These are phyloP conservation scores for Dioscorea cayenensis DNA, from an alignment of 116 monocot genomes.

Conservation along the genomic window DNA sequence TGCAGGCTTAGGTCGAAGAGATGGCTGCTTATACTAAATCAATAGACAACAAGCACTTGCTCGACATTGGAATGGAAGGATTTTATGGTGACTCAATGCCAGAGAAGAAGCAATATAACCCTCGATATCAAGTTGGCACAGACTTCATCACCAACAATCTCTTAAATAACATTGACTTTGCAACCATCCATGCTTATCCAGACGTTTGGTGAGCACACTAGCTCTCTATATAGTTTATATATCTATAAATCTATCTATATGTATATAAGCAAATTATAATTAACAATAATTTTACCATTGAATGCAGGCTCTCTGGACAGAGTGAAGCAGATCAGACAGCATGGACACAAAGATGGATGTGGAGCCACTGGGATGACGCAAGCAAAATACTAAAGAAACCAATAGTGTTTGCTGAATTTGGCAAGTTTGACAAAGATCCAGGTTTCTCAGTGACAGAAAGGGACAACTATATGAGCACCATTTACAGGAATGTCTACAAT, in stretches of 20 bases:
- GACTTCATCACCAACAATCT: constrained; percentile 49
- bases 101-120: constrained; percentile 54
- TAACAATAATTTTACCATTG: background rate
- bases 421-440: constrained; percentile 38
- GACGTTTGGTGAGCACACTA: constrained; percentile 23
- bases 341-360: constrained; percentile 40
- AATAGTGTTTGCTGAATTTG: constrained; percentile 46
- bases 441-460: constrained; percentile 28
- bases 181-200: constrained; percentile 44
- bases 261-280: background rate
- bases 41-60: constrained; percentile 45
- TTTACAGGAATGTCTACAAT: constrained; percentile 33
- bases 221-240: too few relatives aligned
- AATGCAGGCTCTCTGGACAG: constrained; percentile 31
- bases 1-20: constrained; percentile 47
- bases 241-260: background rate
- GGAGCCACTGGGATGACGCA: constrained; percentile 50
- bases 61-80: constrained; percentile 63
- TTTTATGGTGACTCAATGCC: constrained; percentile 63
- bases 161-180: constrained; percentile 32
- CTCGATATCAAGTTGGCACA: constrained; percentile 49
- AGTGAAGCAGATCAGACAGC: constrained; percentile 19
- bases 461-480: constrained; percentile 19
- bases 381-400: constrained; percentile 41
- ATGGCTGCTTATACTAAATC: constrained; percentile 52